Evolutionary conservation across 805 yeast genomes (phyloP).

Genomic region (Yarrowia sp.): DNA sequence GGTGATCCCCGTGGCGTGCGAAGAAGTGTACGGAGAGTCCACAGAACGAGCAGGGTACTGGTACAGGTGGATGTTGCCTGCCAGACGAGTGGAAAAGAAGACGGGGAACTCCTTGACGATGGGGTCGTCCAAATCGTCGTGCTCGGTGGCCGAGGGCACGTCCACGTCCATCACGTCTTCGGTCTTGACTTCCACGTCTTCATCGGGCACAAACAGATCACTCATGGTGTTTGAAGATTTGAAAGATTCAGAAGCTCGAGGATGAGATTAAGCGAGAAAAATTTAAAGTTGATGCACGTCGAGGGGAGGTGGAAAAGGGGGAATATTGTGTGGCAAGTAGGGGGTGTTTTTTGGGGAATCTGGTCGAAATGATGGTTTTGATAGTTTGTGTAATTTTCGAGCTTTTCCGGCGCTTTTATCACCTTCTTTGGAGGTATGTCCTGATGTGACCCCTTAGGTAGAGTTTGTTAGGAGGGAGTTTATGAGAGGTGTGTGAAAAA

Average conservation of each 20-base stretch:
- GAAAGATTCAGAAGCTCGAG: not conserved
- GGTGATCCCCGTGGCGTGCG: conserved; percentile 52
- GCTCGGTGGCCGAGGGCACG: not conserved
- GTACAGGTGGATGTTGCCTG: conserved; percentile 53
- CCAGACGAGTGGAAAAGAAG: conserved; percentile 50
- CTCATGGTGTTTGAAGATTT: conserved; percentile 9
- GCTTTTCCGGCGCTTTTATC: too few relatives aligned
- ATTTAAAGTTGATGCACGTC: conserved; percentile 4
- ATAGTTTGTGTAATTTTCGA: too few relatives aligned
- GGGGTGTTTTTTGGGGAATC: too few relatives aligned
- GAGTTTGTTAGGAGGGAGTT: too few relatives aligned
- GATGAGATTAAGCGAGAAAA: conserved; percentile 8
- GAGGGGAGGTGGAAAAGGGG: not conserved
- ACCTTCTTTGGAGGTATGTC: too few relatives aligned
- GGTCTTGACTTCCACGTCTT: conserved; percentile 24
- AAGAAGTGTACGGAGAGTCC: conserved; percentile 52
- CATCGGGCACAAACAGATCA: conserved; percentile 32
- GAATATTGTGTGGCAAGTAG: not conserved
- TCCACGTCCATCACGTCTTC: conserved; percentile 33
- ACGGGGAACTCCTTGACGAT: conserved; percentile 68
- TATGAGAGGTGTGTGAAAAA: too few relatives aligned
- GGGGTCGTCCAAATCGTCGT: conserved; percentile 55
- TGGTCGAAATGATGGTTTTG: too few relatives aligned
- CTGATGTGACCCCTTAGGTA: too few relatives aligned
- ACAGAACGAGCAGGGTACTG: conserved; percentile 70